These are phyloP conservation scores for Taiozyma onychis DNA, from an alignment of 1,139 yeast genomes.

Conservation along the genomic window DNA sequence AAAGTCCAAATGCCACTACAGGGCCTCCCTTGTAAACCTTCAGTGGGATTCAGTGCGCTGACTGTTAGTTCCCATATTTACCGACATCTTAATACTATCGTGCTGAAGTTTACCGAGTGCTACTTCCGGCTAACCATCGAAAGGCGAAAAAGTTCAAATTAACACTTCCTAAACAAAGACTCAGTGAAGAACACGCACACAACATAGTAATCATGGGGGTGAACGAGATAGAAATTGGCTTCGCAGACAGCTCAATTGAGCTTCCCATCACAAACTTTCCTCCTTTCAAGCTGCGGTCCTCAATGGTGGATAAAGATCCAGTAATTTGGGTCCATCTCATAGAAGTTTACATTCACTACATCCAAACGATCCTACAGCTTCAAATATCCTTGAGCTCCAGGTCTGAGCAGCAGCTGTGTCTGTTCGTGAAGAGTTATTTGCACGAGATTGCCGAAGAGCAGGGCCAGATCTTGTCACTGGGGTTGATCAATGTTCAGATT, in stretches of 20 bases:
- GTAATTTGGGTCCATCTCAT: slow-evolving; percentile 73
- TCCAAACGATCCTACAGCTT: slow-evolving; percentile 29
- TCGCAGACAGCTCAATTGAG: slow-evolving; percentile 18
- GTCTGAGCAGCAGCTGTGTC: slow-evolving; percentile 52
- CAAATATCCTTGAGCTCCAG: slow-evolving; percentile 38
- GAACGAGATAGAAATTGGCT: slow-evolving; percentile 3
- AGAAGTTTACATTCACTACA: slow-evolving; percentile 52
- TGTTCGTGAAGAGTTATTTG: slow-evolving; percentile 51
- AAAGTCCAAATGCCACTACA: too few species aligned
- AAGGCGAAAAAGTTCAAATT: background rate
- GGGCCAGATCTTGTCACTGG: slow-evolving; percentile 56
- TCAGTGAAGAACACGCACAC: background rate
- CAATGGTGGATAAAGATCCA: slow-evolving; percentile 73
- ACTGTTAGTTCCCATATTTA: background rate
- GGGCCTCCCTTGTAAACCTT: too few species aligned
- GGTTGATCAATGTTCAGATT: slow-evolving; percentile 66
- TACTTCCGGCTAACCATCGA: background rate
- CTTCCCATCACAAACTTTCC: slow-evolving; percentile 69
- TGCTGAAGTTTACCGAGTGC: background rate
- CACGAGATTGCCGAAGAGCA: slow-evolving; percentile 57
- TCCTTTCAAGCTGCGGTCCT: slow-evolving; percentile 65
- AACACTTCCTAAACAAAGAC: background rate
- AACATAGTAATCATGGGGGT: background rate
- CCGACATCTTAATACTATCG: background rate
- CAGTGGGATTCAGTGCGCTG: too few species aligned